phyloP scores from a whole-genome alignment of 1,139 yeast genomes.

The Blastobotrys malaysiensis region DNA sequence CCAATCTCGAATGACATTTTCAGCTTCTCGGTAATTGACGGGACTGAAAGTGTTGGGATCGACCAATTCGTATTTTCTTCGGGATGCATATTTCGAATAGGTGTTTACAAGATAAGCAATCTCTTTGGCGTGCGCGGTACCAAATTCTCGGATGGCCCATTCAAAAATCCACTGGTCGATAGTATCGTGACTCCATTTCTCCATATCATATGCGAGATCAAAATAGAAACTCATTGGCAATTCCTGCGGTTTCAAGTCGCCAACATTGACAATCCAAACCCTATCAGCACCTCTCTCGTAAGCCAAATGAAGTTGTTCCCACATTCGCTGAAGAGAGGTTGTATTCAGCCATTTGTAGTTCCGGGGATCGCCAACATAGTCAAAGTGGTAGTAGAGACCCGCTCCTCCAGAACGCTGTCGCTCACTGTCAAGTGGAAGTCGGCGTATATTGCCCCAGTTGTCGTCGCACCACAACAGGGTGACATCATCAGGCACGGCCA shows the following conservation, averaged over 20 bases:
- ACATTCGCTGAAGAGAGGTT: conserved; percentile 17
- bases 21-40: conserved; percentile 19
- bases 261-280: conserved; percentile 22
- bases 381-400: conserved; percentile 21
- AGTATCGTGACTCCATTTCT: conserved; percentile 13
- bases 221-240: conserved; percentile 18
- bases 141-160: conserved; percentile 19
- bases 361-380: conserved; percentile 21
- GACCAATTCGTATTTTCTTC: conserved; percentile 19
- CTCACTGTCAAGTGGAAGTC: conserved; percentile 18
- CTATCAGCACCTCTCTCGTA: conserved; percentile 15
- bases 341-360: conserved; percentile 21
- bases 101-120: conserved; percentile 16
- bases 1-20: conserved; percentile 14
- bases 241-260: conserved; percentile 21
- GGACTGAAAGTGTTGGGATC: conserved; percentile 14
- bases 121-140: conserved; percentile 12
- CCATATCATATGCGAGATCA: conserved; percentile 20
- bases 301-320: conserved; percentile 20
- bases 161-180: conserved; percentile 14
- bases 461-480: conserved; percentile 20
- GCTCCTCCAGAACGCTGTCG: conserved; percentile 18
- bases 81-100: conserved; percentile 16
- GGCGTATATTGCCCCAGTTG: conserved; percentile 21
- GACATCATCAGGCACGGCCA: conserved; percentile 21